Base-by-base conservation (phyloP, 2,329 filamentous ascomycete genomes). In the Fusarium decemcellulare region DNA sequence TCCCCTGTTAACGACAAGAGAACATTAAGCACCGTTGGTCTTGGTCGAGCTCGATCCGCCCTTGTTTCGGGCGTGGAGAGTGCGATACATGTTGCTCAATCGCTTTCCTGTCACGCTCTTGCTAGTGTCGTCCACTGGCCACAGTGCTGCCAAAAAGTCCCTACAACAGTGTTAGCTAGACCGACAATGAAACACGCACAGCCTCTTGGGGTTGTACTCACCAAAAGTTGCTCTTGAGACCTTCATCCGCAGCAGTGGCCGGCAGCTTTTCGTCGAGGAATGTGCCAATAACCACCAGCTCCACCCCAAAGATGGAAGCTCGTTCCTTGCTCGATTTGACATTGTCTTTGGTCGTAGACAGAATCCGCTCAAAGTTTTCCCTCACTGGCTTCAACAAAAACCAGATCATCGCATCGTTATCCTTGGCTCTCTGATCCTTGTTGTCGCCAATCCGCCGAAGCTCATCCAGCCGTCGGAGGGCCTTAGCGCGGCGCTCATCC, bases 301-400 rank as follows among this genome's bases (percentile, higher is more conserved):
- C 87, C 30, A 82, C 81, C 71, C 90, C 90, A 74, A 91, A 87
- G 44, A 90, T 85, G 72, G 83, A 85, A 23, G 90, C 86, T 46
- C 90, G 85, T 55, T 88, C 85, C 69, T 90, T 89, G 72, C 88
- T 87, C 30, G 86, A 88, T 58, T 88, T 88, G 65, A 90, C 87
- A 52, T 86, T 86, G 70, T 89, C 88, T 69, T 87, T 88, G 3
- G 88, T 91, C 5, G 89, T 90, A 54, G 85, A 86, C 57, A 87
- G 82, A 57, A 92, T 87, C 30, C 82, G 84, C 67, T 87, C 85
- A 53, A 92, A 86, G 65, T 88, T 90, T 63, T 87, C 84, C 51
- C 84, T 84, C 30, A 92, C 87, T 14, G 89, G 88, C 63, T 87
- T 87, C 63, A 91, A 77, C 39, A 86, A 73, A 62, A 80, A 83